Percentiles rank a stretch among this genome's conserved stretches.
These are phyloP conservation scores for Yamadazyma pseudoaaseri DNA, from an alignment of 1,139 yeast genomes.

Conservation along the genomic window DNA sequence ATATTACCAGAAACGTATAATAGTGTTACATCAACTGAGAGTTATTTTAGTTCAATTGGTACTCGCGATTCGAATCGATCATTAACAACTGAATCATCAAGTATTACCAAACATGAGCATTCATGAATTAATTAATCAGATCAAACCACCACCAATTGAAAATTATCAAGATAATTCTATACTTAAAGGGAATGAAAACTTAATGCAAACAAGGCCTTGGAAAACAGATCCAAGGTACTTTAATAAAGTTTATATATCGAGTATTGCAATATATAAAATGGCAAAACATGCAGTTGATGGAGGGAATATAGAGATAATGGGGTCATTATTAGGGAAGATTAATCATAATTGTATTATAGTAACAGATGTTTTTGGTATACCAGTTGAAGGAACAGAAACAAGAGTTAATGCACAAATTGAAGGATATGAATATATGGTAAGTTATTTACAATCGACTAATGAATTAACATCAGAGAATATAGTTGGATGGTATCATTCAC, in stretches of 20 bases:
- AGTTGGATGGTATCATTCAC: slow-evolving; percentile 96
- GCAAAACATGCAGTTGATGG: slow-evolving; percentile 80
- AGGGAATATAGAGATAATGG: slow-evolving; percentile 93
- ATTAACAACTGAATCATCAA: background rate
- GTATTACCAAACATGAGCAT: background rate
- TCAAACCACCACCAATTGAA: background rate
- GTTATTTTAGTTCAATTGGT: background rate
- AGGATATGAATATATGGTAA: slow-evolving; percentile 94
- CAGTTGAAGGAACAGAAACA: slow-evolving; percentile 95
- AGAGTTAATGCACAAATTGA: slow-evolving; percentile 93
- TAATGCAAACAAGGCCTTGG: slow-evolving; percentile 36
- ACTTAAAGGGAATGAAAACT: slow-evolving; percentile 7
- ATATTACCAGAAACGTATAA: background rate
- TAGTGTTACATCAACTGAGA: background rate
- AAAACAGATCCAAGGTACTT: slow-evolving; percentile 56
- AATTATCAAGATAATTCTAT: slow-evolving; percentile 1
- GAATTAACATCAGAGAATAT: slow-evolving; percentile 56
- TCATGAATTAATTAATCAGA: slow-evolving; percentile 1
- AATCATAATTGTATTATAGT: slow-evolving; percentile 60
- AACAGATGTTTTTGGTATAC: slow-evolving; percentile 80
- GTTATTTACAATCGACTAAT: slow-evolving; percentile 64
- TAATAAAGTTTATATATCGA: slow-evolving; percentile 63
- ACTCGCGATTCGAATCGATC: background rate
- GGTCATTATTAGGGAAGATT: slow-evolving; percentile 83
- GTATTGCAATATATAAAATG: slow-evolving; percentile 79